Evolutionary conservation across 2,329 filamentous ascomycete species (phyloP).

Genomic region (Pseudomassariella vexata): DNA sequence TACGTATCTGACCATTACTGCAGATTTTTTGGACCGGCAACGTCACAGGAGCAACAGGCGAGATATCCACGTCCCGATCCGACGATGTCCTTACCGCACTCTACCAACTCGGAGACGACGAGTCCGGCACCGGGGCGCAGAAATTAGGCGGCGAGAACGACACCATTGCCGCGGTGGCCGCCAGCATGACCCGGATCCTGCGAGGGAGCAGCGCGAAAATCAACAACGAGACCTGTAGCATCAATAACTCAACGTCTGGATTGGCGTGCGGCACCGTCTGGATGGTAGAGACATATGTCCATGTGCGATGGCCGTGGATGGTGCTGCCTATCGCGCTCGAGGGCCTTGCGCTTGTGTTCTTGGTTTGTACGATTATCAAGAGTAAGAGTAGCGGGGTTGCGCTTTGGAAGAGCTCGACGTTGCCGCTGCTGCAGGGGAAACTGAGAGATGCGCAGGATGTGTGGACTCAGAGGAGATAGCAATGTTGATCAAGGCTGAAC

Average conservation of each 20-base stretch:
- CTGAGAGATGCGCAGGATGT: slow-evolving; percentile 4
- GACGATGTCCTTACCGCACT: slow-evolving; percentile 7
- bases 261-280: slow-evolving; percentile 5
- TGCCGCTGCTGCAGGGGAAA: slow-evolving; percentile 9
- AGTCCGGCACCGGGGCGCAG: slow-evolving; percentile 4
- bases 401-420: slow-evolving; percentile 10
- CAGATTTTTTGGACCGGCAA: slow-evolving; percentile 8
- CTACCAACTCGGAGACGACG: slow-evolving; percentile 9
- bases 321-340: slow-evolving; percentile 9
- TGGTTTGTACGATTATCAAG: slow-evolving; percentile 7
- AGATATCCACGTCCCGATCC: background rate
- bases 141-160: slow-evolving; percentile 9
- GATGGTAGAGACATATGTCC: slow-evolving; percentile 8
- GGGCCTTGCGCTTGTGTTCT: slow-evolving; percentile 4
- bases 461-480: too few species aligned
- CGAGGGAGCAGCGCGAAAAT: slow-evolving; percentile 1
- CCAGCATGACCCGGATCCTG: slow-evolving; percentile 8
- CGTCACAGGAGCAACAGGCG: slow-evolving; percentile 4
- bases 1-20: background rate
- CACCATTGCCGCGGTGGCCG: slow-evolving; percentile 8
- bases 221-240: background rate
- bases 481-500: too few species aligned
- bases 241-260: too few species aligned
- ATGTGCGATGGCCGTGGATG: slow-evolving; percentile 10
- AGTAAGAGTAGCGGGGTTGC: slow-evolving; percentile 8